Evolutionary conservation across 1,139 yeast species (phyloP).

Genomic region (Lodderomyces beijingensis): DNA sequence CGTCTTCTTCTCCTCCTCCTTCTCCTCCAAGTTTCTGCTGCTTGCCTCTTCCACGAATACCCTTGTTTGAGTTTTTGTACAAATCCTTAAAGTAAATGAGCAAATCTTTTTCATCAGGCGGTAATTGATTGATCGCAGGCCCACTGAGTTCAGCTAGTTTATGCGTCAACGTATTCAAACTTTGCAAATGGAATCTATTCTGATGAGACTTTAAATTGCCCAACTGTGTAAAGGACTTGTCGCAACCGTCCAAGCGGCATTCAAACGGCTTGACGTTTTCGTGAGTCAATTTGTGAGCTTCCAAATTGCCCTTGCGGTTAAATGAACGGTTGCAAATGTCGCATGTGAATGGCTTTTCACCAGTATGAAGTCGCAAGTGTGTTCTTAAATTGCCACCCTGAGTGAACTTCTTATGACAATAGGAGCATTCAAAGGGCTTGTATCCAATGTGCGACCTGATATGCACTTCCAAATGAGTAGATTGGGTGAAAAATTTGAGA

Average conservation of each 20-base stretch:
- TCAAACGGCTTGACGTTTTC: conserved; percentile 72
- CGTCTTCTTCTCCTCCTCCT: no score
- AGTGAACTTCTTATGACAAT: conserved; percentile 77
- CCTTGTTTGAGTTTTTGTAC: conserved; percentile 84
- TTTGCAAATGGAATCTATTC: conserved; percentile 75
- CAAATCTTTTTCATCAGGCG: conserved; percentile 60
- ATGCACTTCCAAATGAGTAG: conserved; percentile 77
- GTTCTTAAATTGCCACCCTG: conserved; percentile 92
- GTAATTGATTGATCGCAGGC: conserved; percentile 44
- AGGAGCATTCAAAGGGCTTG: conserved; percentile 75
- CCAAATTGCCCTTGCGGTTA: conserved; percentile 85
- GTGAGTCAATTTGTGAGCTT: conserved; percentile 82
- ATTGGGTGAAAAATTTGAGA: conserved; percentile 63
- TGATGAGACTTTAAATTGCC: conserved; percentile 94
- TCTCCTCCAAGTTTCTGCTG: no score
- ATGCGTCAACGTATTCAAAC: conserved; percentile 61
- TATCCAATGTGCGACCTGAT: conserved; percentile 73
- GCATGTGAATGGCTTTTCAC: conserved; percentile 84
- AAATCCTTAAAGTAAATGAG: conserved; percentile 74
- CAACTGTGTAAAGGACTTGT: conserved; percentile 82
- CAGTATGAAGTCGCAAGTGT: conserved; percentile 84
- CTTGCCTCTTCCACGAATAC: conserved; percentile 86
- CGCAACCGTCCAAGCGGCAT: conserved; percentile 79
- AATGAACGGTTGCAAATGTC: conserved; percentile 68
- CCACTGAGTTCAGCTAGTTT: conserved; percentile 56